phyloP scores from a whole-genome alignment of 345 rosid genomes.

The Leavenworthia alabamica region DNA sequence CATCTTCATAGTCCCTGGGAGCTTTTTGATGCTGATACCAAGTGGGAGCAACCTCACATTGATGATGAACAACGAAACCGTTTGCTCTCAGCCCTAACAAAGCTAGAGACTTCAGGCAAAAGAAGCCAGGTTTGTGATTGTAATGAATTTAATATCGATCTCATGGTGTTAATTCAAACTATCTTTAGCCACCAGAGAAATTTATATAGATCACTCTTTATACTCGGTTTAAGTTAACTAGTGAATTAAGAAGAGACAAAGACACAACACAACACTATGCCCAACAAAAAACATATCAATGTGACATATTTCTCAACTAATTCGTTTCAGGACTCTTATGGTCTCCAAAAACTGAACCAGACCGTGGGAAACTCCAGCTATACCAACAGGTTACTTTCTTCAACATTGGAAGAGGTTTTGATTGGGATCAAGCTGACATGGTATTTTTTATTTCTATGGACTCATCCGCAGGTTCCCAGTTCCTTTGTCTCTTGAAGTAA shows the following conservation, averaged over 20 bases:
- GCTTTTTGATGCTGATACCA: constrained; percentile 69
- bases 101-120: constrained; percentile 56
- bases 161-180: background rate
- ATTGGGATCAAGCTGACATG: constrained; percentile 3
- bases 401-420: constrained; percentile 4
- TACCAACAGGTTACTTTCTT: constrained; percentile 63
- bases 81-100: constrained; percentile 50
- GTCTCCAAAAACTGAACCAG: constrained; percentile 70
- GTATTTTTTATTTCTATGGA: background rate
- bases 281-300: background rate
- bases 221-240: background rate
- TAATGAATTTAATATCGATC: background rate
- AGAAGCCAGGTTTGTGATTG: constrained; percentile 47
- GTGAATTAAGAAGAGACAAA: background rate
- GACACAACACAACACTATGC: background rate
- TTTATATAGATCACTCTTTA: background rate
- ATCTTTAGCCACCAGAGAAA: background rate
- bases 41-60: constrained; percentile 68
- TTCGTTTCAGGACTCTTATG: constrained; percentile 68
- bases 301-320: constrained; percentile 2
- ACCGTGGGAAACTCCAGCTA: constrained; percentile 60
- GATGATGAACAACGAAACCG: constrained; percentile 46
- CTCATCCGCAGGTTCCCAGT: constrained; percentile 69
- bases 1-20: constrained; percentile 98
- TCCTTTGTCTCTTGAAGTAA: constrained; percentile 67